These are phyloP conservation scores for Colletotrichum gigasporum DNA, from an alignment of 2,329 filamentous ascomycete genomes.

Conservation along the genomic window DNA sequence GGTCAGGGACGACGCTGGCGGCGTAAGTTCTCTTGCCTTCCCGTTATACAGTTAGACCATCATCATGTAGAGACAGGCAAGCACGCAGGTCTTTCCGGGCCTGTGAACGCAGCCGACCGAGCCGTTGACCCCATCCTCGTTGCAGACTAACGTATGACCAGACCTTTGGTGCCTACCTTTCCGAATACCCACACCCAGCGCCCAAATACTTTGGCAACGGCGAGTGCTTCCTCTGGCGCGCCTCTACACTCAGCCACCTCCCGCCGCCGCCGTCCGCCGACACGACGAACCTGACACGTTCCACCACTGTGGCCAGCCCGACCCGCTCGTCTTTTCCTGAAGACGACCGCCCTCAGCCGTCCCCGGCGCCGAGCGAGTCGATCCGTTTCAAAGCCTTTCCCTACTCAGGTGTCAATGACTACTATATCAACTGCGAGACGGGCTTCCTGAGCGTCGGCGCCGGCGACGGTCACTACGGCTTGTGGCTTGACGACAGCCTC, in stretches of 20 bases:
- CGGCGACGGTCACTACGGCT: conserved; percentile 87
- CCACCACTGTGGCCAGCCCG: conserved; percentile 47
- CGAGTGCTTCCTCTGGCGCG: conserved; percentile 83
- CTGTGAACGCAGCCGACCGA: neutral
- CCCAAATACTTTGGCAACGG: conserved; percentile 94
- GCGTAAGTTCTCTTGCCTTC: conserved; percentile 62
- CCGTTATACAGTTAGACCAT: neutral
- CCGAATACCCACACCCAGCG: conserved; percentile 83
- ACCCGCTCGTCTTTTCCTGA: conserved; percentile 32
- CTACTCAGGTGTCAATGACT: conserved; percentile 95
- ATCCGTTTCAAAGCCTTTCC: conserved; percentile 98
- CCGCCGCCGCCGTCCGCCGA: conserved; percentile 62
- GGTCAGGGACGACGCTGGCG: conserved; percentile 79
- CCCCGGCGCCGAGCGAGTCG: conserved; percentile 69
- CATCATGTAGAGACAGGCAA: neutral
- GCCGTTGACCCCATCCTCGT: neutral
- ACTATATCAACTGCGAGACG: conserved; percentile 91
- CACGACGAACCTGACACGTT: conserved; percentile 57
- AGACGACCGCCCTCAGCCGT: conserved; percentile 37
- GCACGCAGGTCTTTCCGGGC: neutral
- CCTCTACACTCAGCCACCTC: conserved; percentile 65
- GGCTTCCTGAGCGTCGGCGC: conserved; percentile 88
- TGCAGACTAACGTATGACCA: conserved; percentile 39
- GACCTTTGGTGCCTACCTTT: conserved; percentile 94
- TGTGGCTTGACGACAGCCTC: conserved; percentile 91